phyloP scores from a whole-genome alignment of 495 filamentous ascomycete genomes.

The Trichoderma parareesei region DNA sequence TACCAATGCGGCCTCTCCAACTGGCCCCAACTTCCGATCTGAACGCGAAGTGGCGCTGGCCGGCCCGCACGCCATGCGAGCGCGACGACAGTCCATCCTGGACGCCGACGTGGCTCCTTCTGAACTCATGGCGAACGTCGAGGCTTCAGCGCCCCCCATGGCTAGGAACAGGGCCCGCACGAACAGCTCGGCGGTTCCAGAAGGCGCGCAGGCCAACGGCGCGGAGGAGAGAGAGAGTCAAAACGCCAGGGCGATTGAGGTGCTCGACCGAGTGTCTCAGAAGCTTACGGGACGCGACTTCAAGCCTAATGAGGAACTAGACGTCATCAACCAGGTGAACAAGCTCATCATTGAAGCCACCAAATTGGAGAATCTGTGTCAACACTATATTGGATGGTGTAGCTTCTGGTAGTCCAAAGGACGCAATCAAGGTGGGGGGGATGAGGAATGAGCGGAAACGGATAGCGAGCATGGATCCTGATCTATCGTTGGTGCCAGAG shows the following conservation, averaged over 20 bases:
- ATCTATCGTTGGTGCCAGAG: not conserved
- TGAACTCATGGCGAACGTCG: slow-evolving; percentile 37
- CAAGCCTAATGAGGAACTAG: slow-evolving; percentile 67
- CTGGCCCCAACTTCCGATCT: slow-evolving; percentile 68
- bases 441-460: not conserved
- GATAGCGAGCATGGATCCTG: not conserved
- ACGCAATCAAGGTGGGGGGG: not conserved
- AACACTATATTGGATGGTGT: slow-evolving; percentile 98
- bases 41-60: slow-evolving; percentile 52
- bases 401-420: slow-evolving; percentile 68
- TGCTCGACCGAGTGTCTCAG: slow-evolving; percentile 83
- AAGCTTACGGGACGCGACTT: slow-evolving; percentile 77
- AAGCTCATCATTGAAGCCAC: slow-evolving; percentile 91
- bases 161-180: slow-evolving; percentile 45
- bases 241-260: slow-evolving; percentile 87
- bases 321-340: slow-evolving; percentile 83
- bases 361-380: slow-evolving; percentile 93
- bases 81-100: slow-evolving; percentile 63
- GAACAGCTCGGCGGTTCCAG: slow-evolving; percentile 35
- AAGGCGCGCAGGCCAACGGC: slow-evolving; percentile 28
- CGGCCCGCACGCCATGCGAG: slow-evolving; percentile 31
- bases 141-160: slow-evolving; percentile 33
- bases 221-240: slow-evolving; percentile 63
- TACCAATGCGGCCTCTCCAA: slow-evolving; percentile 71
- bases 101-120: slow-evolving; percentile 49